These are phyloP conservation scores for Fusarium zealandicum DNA, from an alignment of 2,329 filamentous ascomycete species.

Conservation along the genomic window DNA sequence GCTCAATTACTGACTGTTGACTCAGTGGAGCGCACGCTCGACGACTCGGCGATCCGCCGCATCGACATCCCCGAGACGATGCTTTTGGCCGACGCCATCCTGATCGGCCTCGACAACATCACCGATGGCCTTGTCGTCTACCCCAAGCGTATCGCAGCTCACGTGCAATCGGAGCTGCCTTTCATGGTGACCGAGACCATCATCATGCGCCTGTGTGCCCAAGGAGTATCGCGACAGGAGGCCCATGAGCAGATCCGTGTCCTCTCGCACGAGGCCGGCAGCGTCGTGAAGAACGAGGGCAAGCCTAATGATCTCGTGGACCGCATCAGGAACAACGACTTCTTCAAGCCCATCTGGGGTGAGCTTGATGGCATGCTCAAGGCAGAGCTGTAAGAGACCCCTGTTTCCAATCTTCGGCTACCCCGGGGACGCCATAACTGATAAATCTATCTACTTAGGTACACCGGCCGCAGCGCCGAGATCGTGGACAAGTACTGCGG, in stretches of 20 bases:
- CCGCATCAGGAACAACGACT: constrained; percentile 30
- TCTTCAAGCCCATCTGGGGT: constrained; percentile 29
- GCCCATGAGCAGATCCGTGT: constrained; percentile 35
- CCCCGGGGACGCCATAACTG: too few species aligned
- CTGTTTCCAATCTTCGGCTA: too few species aligned
- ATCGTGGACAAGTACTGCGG: constrained; percentile 57
- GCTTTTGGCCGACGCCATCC: constrained; percentile 25
- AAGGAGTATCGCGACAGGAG: constrained; percentile 29
- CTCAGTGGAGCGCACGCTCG: constrained; percentile 21
- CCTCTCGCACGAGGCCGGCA: constrained; percentile 27
- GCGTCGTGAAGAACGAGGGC: constrained; percentile 28
- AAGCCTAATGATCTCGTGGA: constrained; percentile 32
- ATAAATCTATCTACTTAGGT: constrained; percentile 28
- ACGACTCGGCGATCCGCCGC: constrained; percentile 12
- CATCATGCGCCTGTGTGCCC: constrained; percentile 29
- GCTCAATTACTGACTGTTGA: background rate
- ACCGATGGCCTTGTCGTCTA: constrained; percentile 34
- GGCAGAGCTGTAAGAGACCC: constrained; percentile 15
- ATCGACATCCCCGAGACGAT: constrained; percentile 33
- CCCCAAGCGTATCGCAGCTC: constrained; percentile 15
- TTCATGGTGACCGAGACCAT: constrained; percentile 34
- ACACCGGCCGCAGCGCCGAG: constrained; percentile 53
- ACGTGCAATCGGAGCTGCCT: constrained; percentile 18
- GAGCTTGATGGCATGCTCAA: constrained; percentile 31
- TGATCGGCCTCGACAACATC: constrained; percentile 21